Base-by-base conservation (phyloP, 2,329 filamentous ascomycete genomes). In the Fusarium robinianum region DNA sequence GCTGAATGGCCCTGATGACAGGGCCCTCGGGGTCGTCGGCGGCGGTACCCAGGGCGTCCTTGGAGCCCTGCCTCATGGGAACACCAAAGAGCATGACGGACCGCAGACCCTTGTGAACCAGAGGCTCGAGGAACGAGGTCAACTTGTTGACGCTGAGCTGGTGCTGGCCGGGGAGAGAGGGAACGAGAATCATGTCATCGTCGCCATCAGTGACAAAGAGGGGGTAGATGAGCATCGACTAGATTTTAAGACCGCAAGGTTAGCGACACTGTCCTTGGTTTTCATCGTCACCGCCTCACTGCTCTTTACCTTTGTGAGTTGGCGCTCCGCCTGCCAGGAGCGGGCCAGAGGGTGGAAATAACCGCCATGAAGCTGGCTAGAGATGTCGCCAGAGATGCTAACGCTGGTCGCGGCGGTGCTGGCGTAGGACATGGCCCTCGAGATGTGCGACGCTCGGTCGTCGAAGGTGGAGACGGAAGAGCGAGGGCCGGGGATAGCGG, bases 191-290 rank as follows among this genome's bases (percentile, higher is more conserved):
- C 73, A 96, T 88, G 73, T 97, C 92, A 63, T 97, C 89, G 23
- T 92, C 88, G 64, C 88, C 83, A 70, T 99, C 94, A 62, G 94
- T 95, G 55, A 99, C 83, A 75, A 99, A 99, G 57, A 99, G 80
- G 9, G 94, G 94, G 72, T 95, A 97, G 63, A 99, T 96, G 63
- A 99, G 85, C 94, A 97, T 97, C 24, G 91, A 94, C 90, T 96
- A 62, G 8, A n/a, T n/a, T n/a, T n/a, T n/a, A 49, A 14, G 7
- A 29, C 8, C n/a, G 23, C 18, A 36, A 25, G 19, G 48, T 61
- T 49, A 61, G 54, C 35, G 19, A 39, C 18, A 8, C 16, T 32
- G 27, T 39, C 21, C 22, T 23, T 26, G 12, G 18, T 24, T 12
- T 16, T 32, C 10, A 6, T 19, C 11, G 18, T 26, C 10, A 26